Evolutionary conservation across 495 filamentous ascomycete species (phyloP).

Genomic region (Xylaria nigripes): DNA sequence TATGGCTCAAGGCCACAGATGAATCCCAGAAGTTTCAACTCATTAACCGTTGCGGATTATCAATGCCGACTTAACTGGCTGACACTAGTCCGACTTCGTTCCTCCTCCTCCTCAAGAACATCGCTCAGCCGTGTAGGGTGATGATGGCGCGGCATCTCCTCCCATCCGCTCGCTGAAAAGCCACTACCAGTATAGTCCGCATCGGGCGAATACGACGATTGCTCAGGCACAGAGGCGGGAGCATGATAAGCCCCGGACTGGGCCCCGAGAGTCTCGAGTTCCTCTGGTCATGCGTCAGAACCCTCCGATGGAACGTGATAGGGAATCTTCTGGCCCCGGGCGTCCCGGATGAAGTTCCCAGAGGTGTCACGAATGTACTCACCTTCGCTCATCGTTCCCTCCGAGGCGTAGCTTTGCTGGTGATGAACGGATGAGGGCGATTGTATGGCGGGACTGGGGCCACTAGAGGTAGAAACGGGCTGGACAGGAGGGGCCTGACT

Average conservation of each 20-base stretch:
- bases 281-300: slow-evolving; percentile 42
- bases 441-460: slow-evolving; percentile 14
- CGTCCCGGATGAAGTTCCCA: slow-evolving; percentile 41
- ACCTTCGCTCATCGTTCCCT: slow-evolving; percentile 49
- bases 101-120: slow-evolving; percentile 79
- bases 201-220: slow-evolving; percentile 22
- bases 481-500: slow-evolving; percentile 34
- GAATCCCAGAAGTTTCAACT: neutral
- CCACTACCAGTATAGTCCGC: slow-evolving; percentile 49
- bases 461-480: slow-evolving; percentile 20
- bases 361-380: slow-evolving; percentile 47
- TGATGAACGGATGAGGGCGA: slow-evolving; percentile 26
- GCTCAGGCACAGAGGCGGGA: slow-evolving; percentile 25
- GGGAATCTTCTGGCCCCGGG: slow-evolving; percentile 39
- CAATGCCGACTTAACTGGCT: slow-evolving; percentile 40
- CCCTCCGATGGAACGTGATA: slow-evolving; percentile 27
- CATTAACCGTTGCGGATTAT: slow-evolving; percentile 3
- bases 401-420: slow-evolving; percentile 38
- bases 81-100: slow-evolving; percentile 53
- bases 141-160: slow-evolving; percentile 72
- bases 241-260: slow-evolving; percentile 27
- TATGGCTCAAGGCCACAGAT: slow-evolving; percentile 1
- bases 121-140: slow-evolving; percentile 93
- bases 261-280: slow-evolving; percentile 38
- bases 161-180: slow-evolving; percentile 69